Conservation (phyloP, 164 flowering plant genomes). For the Berberis vulgaris region DNA sequence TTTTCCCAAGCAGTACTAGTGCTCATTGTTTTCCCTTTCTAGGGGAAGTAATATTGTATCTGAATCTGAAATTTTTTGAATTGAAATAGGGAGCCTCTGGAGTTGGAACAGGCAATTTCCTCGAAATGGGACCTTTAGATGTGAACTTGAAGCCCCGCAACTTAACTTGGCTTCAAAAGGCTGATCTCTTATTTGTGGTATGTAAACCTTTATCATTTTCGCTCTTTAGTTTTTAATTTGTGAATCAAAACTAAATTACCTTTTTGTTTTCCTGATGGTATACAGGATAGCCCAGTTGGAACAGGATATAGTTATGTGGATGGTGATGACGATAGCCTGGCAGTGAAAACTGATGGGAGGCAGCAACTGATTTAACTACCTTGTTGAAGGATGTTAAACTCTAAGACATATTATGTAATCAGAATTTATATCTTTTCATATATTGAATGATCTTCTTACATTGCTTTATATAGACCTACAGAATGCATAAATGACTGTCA, state of each 20-base stretch:
- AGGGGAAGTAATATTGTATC: not conserved
- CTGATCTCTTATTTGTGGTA: slow-evolving; percentile 7
- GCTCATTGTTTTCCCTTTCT: too few relatives aligned
- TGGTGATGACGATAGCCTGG: not conserved
- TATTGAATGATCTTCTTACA: too few relatives aligned
- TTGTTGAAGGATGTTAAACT: not conserved
- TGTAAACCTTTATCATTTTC: not conserved
- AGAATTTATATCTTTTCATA: too few relatives aligned
- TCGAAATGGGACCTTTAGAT: not conserved
- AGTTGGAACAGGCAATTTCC: not conserved
- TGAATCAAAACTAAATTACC: not conserved
- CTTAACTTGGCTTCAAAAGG: slow-evolving; percentile 4
- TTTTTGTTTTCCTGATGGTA: not conserved
- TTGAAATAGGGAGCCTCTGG: slow-evolving; percentile 2
- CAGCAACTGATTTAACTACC: slow-evolving; percentile 3
- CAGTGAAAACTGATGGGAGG: slow-evolving; percentile 3
- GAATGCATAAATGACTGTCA: too few relatives aligned
- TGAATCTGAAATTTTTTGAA: not conserved
- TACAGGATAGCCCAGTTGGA: slow-evolving; percentile 2
- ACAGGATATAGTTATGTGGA: slow-evolving; percentile 1
- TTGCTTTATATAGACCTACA: too few relatives aligned
- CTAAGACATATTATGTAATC: too few relatives aligned
- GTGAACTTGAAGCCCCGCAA: slow-evolving; percentile 3
- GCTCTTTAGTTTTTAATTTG: not conserved
- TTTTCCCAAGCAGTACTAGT: too few relatives aligned